Evolutionary conservation across 768 basidiomycete species (phyloP).

Genomic region (Naganishia antarctica): DNA sequence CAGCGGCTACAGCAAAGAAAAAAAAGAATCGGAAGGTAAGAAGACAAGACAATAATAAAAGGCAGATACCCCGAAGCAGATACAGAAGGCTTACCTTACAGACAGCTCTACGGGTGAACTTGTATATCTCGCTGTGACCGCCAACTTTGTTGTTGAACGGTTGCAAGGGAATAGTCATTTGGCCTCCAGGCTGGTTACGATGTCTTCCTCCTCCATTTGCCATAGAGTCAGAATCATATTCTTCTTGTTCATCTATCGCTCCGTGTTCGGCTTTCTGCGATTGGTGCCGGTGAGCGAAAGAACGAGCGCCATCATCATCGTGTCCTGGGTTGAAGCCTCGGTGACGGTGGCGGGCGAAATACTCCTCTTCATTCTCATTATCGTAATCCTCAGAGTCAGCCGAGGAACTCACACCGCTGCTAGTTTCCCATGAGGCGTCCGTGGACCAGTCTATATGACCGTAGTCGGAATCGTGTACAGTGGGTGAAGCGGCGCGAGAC

Average conservation of each 20-base stretch:
- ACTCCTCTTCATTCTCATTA: neutral
- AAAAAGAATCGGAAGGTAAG: slow-evolving; percentile 28
- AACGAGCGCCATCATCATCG: no score
- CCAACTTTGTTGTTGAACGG: slow-evolving; percentile 98
- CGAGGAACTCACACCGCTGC: slow-evolving; percentile 11
- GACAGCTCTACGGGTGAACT: slow-evolving; percentile 93
- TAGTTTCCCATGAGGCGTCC: slow-evolving; percentile 8
- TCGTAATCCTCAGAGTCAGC: slow-evolving; percentile 15
- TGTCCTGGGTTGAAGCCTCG: neutral
- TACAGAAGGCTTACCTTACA: slow-evolving; percentile 71
- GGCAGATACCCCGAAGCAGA: neutral
- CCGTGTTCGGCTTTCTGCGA: no score
- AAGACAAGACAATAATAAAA: slow-evolving; percentile 3
- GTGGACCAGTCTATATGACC: neutral
- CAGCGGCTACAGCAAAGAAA: slow-evolving; percentile 64
- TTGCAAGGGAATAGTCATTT: slow-evolving; percentile 71
- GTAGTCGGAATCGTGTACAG: neutral
- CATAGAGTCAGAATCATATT: neutral
- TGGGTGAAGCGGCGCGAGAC: slow-evolving; percentile 7
- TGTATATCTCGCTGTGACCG: slow-evolving; percentile 94
- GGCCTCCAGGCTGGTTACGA: slow-evolving; percentile 8
- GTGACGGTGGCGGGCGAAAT: neutral
- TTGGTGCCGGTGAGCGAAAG: no score
- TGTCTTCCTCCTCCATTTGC: neutral
- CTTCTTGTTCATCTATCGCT: neutral